A percentile compares a stretch with the other conserved stretches of the same genome.
Conservation (phyloP, 208 protist genomes). For the Crithidia expoeki region DNA sequence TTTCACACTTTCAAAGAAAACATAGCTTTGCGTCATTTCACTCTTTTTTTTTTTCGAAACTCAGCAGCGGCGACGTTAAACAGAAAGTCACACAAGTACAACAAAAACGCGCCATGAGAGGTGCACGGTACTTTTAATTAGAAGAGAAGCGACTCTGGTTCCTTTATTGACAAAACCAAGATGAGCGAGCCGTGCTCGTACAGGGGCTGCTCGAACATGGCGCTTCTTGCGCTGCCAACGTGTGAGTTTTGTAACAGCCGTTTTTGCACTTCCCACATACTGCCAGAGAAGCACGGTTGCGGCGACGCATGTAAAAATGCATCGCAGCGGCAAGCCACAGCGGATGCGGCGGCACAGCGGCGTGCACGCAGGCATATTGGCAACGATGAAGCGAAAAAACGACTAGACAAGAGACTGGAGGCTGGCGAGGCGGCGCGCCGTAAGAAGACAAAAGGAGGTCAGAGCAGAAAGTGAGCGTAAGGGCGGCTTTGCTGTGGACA, state of each 20-base stretch:
- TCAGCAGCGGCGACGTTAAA: too few species aligned
- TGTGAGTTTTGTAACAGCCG: slow-evolving; percentile 73
- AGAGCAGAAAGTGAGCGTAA: slow-evolving; percentile 28
- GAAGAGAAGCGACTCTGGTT: too few species aligned
- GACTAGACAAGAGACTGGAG: slow-evolving; percentile 59
- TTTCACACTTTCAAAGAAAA: neutral
- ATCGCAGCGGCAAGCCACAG: slow-evolving; percentile 60
- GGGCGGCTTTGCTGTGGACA: too few species aligned
- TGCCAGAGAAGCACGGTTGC: slow-evolving; percentile 88
- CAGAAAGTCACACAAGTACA: too few species aligned
- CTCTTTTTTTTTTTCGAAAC: too few species aligned
- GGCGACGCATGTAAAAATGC: slow-evolving; percentile 68
- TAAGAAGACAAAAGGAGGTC: slow-evolving; percentile 49
- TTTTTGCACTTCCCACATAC: slow-evolving; percentile 79
- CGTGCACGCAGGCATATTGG: slow-evolving; percentile 72
- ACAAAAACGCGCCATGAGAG: neutral
- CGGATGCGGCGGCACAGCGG: slow-evolving; percentile 55
- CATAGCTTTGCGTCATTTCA: neutral
- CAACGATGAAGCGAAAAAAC: slow-evolving; percentile 67
- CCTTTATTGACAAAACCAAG: too few species aligned
- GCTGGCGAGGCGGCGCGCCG: slow-evolving; percentile 56
- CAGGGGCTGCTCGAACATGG: slow-evolving; percentile 43
- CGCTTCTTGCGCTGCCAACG: slow-evolving; percentile 56
- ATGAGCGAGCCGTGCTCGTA: slow-evolving; percentile 48
- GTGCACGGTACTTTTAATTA: too few species aligned